Evolutionary conservation across 768 basidiomycete genomes (phyloP).

Genomic region (Pulveroboletus sp.): DNA sequence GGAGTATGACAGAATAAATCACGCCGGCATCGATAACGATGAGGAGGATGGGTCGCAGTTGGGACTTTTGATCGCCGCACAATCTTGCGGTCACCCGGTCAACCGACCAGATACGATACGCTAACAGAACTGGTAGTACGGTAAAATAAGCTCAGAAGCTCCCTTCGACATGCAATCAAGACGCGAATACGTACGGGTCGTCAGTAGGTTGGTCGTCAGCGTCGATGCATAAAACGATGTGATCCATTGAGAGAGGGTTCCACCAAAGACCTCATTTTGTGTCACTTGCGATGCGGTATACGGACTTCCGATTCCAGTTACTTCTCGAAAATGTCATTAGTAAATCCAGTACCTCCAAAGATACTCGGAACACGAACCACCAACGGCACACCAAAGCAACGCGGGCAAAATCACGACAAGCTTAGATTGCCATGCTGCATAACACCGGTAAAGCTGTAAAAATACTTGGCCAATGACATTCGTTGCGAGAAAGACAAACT

Average conservation of each 20-base stretch:
- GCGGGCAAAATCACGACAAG: not conserved
- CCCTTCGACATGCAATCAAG: no score
- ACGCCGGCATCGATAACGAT: slow-evolving; percentile 6
- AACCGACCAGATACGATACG: not conserved
- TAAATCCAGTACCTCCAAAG: no score
- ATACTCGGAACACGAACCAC: not conserved
- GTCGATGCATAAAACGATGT: slow-evolving; percentile 1
- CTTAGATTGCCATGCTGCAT: not conserved
- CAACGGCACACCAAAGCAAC: not conserved
- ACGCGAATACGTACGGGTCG: not conserved
- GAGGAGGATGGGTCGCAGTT: not conserved
- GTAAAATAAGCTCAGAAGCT: no score
- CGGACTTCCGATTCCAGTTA: not conserved
- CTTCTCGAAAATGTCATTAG: not conserved
- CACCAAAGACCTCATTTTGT: not conserved
- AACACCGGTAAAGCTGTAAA: not conserved
- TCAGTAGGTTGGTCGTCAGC: not conserved
- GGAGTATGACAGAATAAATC: slow-evolving; percentile 1
- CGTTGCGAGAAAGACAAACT: not conserved
- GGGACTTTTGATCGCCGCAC: not conserved
- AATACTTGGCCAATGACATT: no score
- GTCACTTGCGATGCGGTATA: not conserved
- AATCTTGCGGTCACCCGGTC: no score
- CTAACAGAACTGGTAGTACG: not conserved
- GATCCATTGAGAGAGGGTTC: not conserved